Evolutionary conservation across 2,329 filamentous ascomycete genomes (phyloP).

Genomic region (Arthrobotrys megalospora): DNA sequence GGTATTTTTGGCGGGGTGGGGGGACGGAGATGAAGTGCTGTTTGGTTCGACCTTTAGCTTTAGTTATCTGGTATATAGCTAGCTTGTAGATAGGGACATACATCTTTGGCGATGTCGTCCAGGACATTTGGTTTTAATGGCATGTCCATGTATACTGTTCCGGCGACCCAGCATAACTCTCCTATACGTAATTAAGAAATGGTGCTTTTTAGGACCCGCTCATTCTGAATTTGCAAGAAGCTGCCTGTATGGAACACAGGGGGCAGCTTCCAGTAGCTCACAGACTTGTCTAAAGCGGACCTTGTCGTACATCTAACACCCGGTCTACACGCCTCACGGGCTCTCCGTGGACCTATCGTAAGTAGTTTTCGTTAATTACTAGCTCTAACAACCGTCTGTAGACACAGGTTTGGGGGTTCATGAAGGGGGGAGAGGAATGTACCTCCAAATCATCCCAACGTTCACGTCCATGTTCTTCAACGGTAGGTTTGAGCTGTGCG

Average conservation of each 20-base stretch:
- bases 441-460: slow-evolving; percentile 82
- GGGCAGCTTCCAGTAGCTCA: background rate
- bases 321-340: slow-evolving; percentile 82
- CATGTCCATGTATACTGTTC: slow-evolving; percentile 98
- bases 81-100: slow-evolving; percentile 69
- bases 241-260: background rate
- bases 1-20: slow-evolving; percentile 81
- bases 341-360: slow-evolving; percentile 79
- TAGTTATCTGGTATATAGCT: background rate
- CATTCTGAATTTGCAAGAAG: background rate
- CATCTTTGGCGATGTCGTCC: slow-evolving; percentile 93
- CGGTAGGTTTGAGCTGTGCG: slow-evolving; percentile 85
- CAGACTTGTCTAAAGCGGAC: slow-evolving; percentile 46
- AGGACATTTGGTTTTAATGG: slow-evolving; percentile 94
- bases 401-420: background rate
- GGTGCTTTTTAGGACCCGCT: slow-evolving; percentile 5
- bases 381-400: background rate
- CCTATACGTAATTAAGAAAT: slow-evolving; percentile 25
- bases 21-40: slow-evolving; percentile 92
- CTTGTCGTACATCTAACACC: slow-evolving; percentile 94
- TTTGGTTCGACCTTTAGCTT: background rate
- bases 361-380: slow-evolving; percentile 1
- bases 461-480: slow-evolving; percentile 80
- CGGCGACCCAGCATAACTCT: slow-evolving; percentile 91
- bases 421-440: slow-evolving; percentile 61